phyloP scores from a whole-genome alignment of 768 basidiomycete genomes.

The Rhizopogon vinicolor region DNA sequence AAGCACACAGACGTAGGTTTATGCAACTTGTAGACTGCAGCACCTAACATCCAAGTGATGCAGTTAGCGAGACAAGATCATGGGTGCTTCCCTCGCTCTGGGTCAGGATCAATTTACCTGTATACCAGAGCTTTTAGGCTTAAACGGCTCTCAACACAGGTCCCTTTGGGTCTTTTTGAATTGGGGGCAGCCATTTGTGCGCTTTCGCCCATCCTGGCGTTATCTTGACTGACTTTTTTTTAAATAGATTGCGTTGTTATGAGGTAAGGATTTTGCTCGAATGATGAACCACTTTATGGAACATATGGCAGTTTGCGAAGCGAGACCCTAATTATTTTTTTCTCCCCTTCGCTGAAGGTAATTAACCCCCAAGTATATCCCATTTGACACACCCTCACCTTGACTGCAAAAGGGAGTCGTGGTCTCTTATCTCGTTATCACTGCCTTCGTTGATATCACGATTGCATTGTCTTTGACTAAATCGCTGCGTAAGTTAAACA shows the following conservation, averaged over 20 bases:
- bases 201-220: background rate
- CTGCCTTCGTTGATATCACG: background rate
- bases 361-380: background rate
- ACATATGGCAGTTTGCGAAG: background rate
- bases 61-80: background rate
- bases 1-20: background rate
- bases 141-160: background rate
- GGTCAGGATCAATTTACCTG: background rate
- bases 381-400: background rate
- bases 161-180: background rate
- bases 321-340: background rate
- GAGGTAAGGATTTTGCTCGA: background rate
- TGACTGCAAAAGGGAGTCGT: background rate
- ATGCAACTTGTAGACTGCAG: background rate
- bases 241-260: background rate
- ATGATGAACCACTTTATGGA: background rate
- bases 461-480: background rate
- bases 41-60: background rate
- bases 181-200: background rate
- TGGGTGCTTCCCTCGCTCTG: background rate
- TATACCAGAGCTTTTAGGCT: background rate
- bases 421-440: background rate
- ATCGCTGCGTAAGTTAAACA: background rate
- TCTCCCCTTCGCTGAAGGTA: background rate
- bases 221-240: background rate